A percentile compares a stretch with the other conserved stretches of the same genome.
Conservation (phyloP, 2,329 filamentous ascomycete genomes). For the Diaporthe vexans region DNA sequence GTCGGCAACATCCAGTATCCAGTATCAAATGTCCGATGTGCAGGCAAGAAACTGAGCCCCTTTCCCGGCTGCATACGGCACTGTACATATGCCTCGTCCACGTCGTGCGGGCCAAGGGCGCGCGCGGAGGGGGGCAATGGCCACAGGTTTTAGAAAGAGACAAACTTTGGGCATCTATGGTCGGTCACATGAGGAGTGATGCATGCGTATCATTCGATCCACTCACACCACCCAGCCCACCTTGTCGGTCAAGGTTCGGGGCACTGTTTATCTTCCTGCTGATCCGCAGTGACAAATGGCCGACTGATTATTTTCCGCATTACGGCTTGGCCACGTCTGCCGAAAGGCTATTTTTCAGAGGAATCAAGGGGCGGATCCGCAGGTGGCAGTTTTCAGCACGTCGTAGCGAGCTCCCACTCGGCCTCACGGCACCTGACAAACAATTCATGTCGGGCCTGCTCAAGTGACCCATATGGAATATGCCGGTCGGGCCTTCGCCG, state of each 20-base stretch:
- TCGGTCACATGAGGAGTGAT: conserved; percentile 15
- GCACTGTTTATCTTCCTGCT: background rate
- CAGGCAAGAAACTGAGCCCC: background rate
- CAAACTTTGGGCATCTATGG: conserved; percentile 20
- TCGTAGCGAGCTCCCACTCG: conserved; percentile 8
- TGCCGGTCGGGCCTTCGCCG: too few relatives aligned
- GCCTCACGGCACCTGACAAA: background rate
- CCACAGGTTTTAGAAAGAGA: background rate
- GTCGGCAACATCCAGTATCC: background rate
- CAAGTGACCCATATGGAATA: background rate
- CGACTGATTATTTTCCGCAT: background rate
- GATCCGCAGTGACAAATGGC: conserved; percentile 13
- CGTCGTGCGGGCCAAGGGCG: conserved; percentile 2
- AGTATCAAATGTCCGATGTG: conserved; percentile 9
- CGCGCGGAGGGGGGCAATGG: background rate
- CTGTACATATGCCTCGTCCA: background rate
- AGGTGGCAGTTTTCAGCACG: background rate
- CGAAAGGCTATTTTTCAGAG: conserved; percentile 13
- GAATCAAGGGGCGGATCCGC: background rate
- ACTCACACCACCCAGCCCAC: background rate
- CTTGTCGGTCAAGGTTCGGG: background rate
- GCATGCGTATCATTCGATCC: conserved; percentile 22
- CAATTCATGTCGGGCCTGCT: background rate
- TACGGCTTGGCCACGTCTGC: conserved; percentile 7
- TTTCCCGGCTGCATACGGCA: background rate